These are phyloP conservation scores for Misopates orontium DNA, from an alignment of 257 asterid species.

Conservation along the genomic window DNA sequence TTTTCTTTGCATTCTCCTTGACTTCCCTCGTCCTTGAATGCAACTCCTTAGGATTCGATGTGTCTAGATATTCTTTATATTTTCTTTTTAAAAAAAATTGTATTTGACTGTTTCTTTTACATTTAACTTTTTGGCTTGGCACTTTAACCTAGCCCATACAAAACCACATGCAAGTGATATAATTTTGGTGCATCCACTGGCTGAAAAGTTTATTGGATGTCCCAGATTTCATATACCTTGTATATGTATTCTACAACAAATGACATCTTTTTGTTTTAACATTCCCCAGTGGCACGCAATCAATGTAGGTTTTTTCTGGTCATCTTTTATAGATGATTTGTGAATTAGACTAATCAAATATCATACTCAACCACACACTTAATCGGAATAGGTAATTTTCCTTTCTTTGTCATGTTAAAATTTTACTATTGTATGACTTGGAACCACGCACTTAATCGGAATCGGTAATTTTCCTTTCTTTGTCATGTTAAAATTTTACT, in stretches of 20 bases:
- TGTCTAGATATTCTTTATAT: conserved; percentile 5
- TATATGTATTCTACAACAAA: background rate
- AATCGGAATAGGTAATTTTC: background rate
- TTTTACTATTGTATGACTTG: background rate
- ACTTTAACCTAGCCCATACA: no score
- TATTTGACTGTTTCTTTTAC: no score
- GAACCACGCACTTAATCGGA: background rate
- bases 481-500: conserved; percentile 1
- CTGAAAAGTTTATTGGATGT: background rate
- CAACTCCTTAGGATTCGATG: conserved; percentile 1
- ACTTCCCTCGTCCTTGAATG: background rate
- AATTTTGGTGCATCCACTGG: no score
- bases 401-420: conserved; percentile 1
- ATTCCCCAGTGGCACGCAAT: background rate
- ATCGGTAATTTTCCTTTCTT: conserved; percentile 1
- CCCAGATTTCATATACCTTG: conserved; percentile 5
- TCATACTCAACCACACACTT: no score
- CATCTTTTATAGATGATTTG: background rate
- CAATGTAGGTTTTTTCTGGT: background rate
- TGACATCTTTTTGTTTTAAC: no score
- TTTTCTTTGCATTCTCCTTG: background rate
- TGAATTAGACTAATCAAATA: background rate
- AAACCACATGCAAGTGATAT: no score
- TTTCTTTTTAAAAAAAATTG: conserved; percentile 1
- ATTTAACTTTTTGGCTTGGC: no score